Percentiles rank a stretch among this genome's conserved stretches.
Conservation (phyloP, 108 stramenopile species). For the Conticribra weissflogii region DNA sequence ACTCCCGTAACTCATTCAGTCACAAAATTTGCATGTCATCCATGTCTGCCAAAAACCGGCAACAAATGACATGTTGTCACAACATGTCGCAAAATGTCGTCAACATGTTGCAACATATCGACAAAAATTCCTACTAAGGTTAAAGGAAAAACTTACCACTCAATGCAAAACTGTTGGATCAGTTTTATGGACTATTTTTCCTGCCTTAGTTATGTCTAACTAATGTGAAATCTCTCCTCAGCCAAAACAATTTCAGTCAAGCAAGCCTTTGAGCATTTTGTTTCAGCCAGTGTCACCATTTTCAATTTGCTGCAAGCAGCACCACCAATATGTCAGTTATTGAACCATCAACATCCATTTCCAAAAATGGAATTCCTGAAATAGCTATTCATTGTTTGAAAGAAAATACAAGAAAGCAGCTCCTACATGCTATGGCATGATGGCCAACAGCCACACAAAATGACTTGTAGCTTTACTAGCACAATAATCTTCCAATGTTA, state of each 20-base stretch:
- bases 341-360: slow-evolving; percentile 36
- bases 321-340: slow-evolving; percentile 24
- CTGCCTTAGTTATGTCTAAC: not conserved
- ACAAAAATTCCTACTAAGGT: too few relatives aligned
- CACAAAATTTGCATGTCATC: too few relatives aligned
- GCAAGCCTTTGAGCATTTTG: slow-evolving; percentile 31
- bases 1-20: too few relatives aligned
- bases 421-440: slow-evolving; percentile 32
- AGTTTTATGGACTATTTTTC: slow-evolving; percentile 7
- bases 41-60: too few relatives aligned
- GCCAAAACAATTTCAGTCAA: slow-evolving; percentile 17
- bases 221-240: not conserved
- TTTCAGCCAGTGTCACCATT: slow-evolving; percentile 15
- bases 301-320: not conserved
- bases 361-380: slow-evolving; percentile 31
- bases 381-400: slow-evolving; percentile 31
- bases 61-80: too few relatives aligned
- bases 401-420: slow-evolving; percentile 26
- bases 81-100: too few relatives aligned
- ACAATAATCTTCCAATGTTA: slow-evolving; percentile 6
- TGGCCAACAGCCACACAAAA: slow-evolving; percentile 34
- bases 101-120: too few relatives aligned
- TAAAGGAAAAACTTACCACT: too few relatives aligned
- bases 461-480: slow-evolving; percentile 38
- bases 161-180: too few relatives aligned